A percentile compares a stretch with the other conserved stretches of the same genome.
Conservation (phyloP, 345 rosid genomes). For the Gossypioides kirkii region DNA sequence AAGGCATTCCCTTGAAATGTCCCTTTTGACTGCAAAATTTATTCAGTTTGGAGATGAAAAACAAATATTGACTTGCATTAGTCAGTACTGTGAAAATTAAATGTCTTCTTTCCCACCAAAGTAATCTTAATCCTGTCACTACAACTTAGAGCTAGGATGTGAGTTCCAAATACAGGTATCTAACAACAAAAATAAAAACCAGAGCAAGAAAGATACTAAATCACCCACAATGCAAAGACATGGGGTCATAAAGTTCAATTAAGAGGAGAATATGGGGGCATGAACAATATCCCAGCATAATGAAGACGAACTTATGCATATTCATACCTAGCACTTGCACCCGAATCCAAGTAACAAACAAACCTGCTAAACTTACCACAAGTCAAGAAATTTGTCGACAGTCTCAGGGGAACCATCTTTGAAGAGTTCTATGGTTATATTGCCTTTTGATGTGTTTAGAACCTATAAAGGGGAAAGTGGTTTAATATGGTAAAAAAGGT, state of each 20-base stretch:
- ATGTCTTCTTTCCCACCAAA: background rate
- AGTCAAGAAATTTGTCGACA: conserved; percentile 56
- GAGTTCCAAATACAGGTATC: background rate
- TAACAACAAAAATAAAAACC: background rate
- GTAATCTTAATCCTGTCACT: background rate
- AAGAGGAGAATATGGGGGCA: background rate
- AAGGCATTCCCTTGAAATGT: conserved; percentile 57
- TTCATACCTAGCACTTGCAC: background rate
- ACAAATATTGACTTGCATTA: background rate
- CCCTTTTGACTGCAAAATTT: conserved; percentile 51
- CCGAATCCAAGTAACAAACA: background rate
- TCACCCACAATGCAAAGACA: background rate
- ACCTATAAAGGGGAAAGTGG: conserved; percentile 28
- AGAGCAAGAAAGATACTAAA: too few relatives aligned
- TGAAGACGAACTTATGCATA: too few relatives aligned
- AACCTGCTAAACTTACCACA: conserved; percentile 33
- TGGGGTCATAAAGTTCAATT: background rate
- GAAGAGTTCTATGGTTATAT: conserved; percentile 53
- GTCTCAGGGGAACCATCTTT: conserved; percentile 53
- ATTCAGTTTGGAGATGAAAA: background rate
- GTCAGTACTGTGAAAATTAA: background rate
- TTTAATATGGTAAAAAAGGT: background rate
- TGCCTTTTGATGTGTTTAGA: conserved; percentile 61
- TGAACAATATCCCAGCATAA: background rate
- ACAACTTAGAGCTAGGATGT: background rate